Percentiles rank a stretch among this genome's conserved stretches.
Conservation (phyloP, 305 asterid genomes). For the Rubia peregrina region DNA sequence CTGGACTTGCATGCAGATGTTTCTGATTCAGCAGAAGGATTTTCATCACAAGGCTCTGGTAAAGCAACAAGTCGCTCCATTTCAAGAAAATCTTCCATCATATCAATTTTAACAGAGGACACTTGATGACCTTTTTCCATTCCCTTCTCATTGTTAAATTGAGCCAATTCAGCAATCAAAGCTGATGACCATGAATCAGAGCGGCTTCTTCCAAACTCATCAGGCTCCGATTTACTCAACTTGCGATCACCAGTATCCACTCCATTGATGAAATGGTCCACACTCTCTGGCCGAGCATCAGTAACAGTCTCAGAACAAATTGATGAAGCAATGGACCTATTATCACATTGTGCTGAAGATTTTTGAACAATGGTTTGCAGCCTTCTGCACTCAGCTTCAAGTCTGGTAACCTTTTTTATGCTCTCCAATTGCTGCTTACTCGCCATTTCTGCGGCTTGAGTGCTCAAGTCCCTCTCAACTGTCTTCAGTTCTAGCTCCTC, state of each 20-base stretch:
- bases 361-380: constrained; percentile 43
- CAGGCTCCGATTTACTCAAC: constrained; percentile 24
- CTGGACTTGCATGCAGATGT: constrained; percentile 27
- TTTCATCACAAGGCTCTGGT: constrained; percentile 38
- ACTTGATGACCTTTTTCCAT: constrained; percentile 25
- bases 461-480: constrained; percentile 65
- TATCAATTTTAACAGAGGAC: constrained; percentile 46
- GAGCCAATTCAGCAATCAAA: constrained; percentile 62
- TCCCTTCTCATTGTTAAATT: constrained; percentile 53
- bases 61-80: constrained; percentile 78
- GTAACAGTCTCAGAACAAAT: constrained; percentile 52
- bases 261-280: constrained; percentile 36
- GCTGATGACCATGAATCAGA: constrained; percentile 68
- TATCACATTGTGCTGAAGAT: constrained; percentile 31
- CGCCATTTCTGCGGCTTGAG: constrained; percentile 67
- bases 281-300: constrained; percentile 61
- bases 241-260: constrained; percentile 25
- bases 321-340: constrained; percentile 33
- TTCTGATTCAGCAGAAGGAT: constrained; percentile 23
- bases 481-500: constrained; percentile 47
- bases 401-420: constrained; percentile 61
- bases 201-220: constrained; percentile 36
- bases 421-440: constrained; percentile 71
- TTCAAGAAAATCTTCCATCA: constrained; percentile 86
- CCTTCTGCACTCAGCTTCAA: constrained; percentile 65